Conservation (phyloP, 345 rosid genomes). For the Xanthoceras sorbifolium region DNA sequence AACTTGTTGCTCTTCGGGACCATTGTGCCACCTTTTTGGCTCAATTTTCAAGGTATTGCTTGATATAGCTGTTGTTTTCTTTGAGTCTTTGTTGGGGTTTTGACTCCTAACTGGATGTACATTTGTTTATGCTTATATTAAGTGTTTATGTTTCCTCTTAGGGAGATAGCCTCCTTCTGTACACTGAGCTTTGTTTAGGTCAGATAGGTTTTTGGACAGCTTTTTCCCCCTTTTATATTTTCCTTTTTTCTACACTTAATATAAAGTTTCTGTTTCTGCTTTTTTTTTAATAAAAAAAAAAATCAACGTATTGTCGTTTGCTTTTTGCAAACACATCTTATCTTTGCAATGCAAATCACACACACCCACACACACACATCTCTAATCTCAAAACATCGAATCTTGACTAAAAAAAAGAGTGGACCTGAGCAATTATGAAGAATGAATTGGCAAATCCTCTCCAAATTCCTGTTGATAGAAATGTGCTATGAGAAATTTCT, state of each 20-base stretch:
- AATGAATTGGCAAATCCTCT: not conserved
- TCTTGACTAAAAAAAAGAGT: not conserved
- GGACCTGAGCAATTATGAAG: not conserved
- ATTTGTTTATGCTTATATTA: not conserved
- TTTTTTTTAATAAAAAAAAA: too few species aligned
- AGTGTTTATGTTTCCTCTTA: not conserved
- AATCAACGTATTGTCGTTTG: too few species aligned
- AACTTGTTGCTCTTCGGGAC: slow-evolving; percentile 53
- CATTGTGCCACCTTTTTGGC: slow-evolving; percentile 64
- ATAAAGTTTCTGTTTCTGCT: not conserved
- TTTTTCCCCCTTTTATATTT: not conserved
- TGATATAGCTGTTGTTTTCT: not conserved
- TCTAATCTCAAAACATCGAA: not conserved
- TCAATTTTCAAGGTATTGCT: slow-evolving; percentile 57
- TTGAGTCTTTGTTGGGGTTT: not conserved
- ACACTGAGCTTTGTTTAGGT: not conserved
- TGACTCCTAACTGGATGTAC: not conserved
- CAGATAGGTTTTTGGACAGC: not conserved
- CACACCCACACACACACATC: not conserved
- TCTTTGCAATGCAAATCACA: not conserved
- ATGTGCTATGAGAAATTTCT: not conserved
- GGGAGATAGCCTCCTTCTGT: not conserved
- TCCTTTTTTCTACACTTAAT: not conserved
- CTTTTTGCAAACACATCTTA: not conserved
- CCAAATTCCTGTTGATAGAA: not conserved